Percentiles rank a stretch among this genome's conserved stretches.
Evolutionary conservation across 306 rosid species (phyloP).

Genomic region (Trifolium dubium): DNA sequence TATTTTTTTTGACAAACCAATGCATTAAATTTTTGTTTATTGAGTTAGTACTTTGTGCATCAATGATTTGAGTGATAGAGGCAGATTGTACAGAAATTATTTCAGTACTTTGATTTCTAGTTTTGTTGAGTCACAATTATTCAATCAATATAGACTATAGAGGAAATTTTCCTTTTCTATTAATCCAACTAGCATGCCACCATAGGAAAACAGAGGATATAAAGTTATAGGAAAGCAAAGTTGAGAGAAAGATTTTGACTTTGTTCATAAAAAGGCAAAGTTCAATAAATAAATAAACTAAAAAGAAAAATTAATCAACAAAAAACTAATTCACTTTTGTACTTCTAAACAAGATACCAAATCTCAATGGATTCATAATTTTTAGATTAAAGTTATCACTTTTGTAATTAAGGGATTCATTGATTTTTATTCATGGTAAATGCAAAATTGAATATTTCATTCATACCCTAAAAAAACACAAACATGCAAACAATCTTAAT

Average conservation of each 20-base stretch:
- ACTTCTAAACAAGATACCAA: slow-evolving; percentile 9
- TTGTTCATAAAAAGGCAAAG: slow-evolving; percentile 18
- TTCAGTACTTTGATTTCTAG: background rate
- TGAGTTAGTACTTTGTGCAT: background rate
- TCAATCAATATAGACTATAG: background rate
- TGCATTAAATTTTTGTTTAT: background rate
- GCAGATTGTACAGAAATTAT: background rate
- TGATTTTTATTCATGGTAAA: slow-evolving; percentile 35
- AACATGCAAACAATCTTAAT: slow-evolving; percentile 36
- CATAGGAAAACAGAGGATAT: slow-evolving; percentile 1
- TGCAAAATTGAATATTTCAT: slow-evolving; percentile 13
- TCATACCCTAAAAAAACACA: slow-evolving; percentile 23
- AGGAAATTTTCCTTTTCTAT: background rate
- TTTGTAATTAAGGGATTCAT: slow-evolving; percentile 10
- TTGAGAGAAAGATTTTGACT: background rate
- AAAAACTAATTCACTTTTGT: background rate
- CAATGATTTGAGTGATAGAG: slow-evolving; percentile 18
- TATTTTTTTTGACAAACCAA: background rate
- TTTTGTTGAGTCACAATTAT: slow-evolving; percentile 25
- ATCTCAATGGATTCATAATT: slow-evolving; percentile 14
- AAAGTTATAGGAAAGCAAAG: background rate
- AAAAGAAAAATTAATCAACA: background rate
- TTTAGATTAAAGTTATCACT: background rate
- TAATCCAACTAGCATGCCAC: slow-evolving; percentile 18
- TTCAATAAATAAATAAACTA: background rate